Evolutionary conservation across 2,329 filamentous ascomycete species (phyloP), one percentile per base, ranked within the genome.

Genomic region (Trichoderma aggressivum): DNA sequence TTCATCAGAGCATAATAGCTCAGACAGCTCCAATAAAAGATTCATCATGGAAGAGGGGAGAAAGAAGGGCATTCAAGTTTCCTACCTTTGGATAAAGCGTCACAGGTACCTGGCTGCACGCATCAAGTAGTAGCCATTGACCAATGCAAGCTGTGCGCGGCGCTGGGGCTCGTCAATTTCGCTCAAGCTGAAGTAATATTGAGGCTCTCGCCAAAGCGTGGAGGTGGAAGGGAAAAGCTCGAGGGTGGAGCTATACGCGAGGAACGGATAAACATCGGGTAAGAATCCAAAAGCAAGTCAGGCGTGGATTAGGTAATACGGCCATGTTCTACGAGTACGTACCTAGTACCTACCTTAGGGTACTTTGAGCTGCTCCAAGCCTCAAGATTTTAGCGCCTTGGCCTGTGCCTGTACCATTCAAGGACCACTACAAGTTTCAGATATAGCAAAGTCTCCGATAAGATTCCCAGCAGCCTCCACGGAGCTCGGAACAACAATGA

Each of bases 1-100:
- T 84, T 92, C 90, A 87, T 85, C 89, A 91, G 79, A 80, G 85
- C 89, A 90, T 79, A 80, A 66, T 80, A 84, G 87, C 82, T 87
- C 83, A 89, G 91, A 93, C 90, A 92, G 91, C 91, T 93, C 91
- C 91, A 93, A 92, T 92, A 91, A 84, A 79, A 74, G 77, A 75
- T 76, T 83, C 84, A 86, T 86, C 85, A 86, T 74, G 69, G 73
- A 79, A 77, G 70, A 67, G 32, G 26, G 34, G 47, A n/a, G 26
- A 36, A 47, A 14, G 10, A 61, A 64, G 14, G 12, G 21, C 26
- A 62, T 34, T 50, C 62, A n/a, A n/a, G 63, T 47, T 47, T 21
- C 60, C 61, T 72, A 78, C 79, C 78, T 79, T 43, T 63, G 26
- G 39, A 34, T 8, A 30, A 53, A 59, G 18, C 16, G 39, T 26